These are phyloP conservation scores for Platanthera zijinensis DNA, from an alignment of 106 monocot genomes.

Conservation along the genomic window DNA sequence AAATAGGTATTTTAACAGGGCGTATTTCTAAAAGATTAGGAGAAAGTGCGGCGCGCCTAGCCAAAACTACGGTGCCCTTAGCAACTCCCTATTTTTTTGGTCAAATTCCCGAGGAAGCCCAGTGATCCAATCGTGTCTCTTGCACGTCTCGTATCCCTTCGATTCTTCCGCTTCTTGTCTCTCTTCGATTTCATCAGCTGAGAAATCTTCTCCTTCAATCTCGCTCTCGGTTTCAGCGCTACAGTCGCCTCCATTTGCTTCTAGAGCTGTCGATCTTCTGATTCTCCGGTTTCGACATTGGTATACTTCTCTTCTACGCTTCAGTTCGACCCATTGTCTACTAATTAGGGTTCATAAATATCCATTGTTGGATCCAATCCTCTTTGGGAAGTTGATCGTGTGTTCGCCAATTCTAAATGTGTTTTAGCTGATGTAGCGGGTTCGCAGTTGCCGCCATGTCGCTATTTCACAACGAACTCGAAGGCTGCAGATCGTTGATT, in stretches of 20 bases:
- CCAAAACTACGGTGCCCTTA: too few relatives aligned
- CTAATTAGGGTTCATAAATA: not conserved
- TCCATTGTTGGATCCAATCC: not conserved
- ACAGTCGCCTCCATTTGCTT: not conserved
- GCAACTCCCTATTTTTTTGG: too few relatives aligned
- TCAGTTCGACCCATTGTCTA: not conserved
- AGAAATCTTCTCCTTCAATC: constrained; percentile 6
- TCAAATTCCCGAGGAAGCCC: not conserved
- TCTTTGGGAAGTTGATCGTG: not conserved
- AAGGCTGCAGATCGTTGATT: not conserved
- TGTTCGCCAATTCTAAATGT: not conserved
- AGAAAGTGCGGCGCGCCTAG: too few relatives aligned
- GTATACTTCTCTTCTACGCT: not conserved
- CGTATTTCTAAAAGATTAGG: too few relatives aligned
- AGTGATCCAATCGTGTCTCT: not conserved
- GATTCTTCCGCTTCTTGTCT: not conserved
- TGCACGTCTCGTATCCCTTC: constrained; percentile 1
- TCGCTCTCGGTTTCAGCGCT: not conserved
- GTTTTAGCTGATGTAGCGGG: not conserved
- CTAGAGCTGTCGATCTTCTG: not conserved
- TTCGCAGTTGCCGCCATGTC: not conserved
- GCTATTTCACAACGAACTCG: not conserved
- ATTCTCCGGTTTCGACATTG: not conserved
- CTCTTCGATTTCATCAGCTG: not conserved
- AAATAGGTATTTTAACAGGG: too few relatives aligned